These are phyloP conservation scores for Diaporthe longicolla DNA, from an alignment of 2,329 filamentous ascomycete species.

Conservation along the genomic window DNA sequence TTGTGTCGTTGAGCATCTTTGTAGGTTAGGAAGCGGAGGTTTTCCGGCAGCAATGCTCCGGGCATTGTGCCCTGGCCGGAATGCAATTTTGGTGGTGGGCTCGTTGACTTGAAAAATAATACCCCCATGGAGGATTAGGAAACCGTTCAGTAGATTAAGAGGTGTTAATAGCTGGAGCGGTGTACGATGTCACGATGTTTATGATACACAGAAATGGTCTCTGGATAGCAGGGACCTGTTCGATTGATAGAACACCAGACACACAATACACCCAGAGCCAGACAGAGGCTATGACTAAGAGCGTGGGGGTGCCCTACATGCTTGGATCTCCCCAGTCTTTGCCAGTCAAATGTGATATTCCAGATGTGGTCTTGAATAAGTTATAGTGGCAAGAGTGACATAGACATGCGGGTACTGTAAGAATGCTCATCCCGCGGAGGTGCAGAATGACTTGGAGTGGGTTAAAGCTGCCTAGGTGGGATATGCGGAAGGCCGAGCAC, in stretches of 20 bases:
- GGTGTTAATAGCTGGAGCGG: not conserved
- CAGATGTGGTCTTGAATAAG: not conserved
- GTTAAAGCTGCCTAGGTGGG: conserved; percentile 23
- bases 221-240: conserved; percentile 11
- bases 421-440: not conserved
- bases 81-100: conserved; percentile 21
- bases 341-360: not conserved
- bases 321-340: not conserved
- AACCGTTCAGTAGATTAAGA: not conserved
- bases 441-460: not conserved
- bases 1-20: not conserved
- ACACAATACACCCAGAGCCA: conserved; percentile 18
- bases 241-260: conserved; percentile 34
- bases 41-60: not conserved
- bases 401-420: not conserved
- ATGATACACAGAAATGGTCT: conserved; percentile 31
- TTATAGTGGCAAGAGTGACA: not conserved
- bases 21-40: not conserved
- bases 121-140: conserved; percentile 17
- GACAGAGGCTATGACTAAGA: not conserved
- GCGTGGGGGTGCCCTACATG: not conserved
- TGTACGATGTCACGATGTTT: conserved; percentile 42
- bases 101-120: conserved; percentile 30
- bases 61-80: not conserved
- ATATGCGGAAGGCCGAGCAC: conserved; percentile 3